Evolutionary conservation across 2,329 filamentous ascomycete species (phyloP).

Genomic region (Orbilia ellipsospora): DNA sequence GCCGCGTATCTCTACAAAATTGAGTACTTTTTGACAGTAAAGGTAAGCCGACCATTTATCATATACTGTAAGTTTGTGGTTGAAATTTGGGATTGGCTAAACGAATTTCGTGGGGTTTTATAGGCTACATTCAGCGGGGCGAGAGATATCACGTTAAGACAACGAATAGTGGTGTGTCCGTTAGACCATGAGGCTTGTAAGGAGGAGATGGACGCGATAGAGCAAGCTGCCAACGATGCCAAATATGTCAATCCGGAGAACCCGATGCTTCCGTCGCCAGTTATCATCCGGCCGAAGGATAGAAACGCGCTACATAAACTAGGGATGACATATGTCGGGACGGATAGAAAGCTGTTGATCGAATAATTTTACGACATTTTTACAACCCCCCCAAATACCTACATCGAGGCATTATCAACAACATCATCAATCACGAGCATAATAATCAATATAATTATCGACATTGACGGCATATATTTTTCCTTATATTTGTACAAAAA

Average conservation of each 20-base stretch:
- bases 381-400: background rate
- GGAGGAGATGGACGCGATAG: slow-evolving; percentile 98
- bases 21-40: slow-evolving; percentile 76
- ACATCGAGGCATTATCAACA: background rate
- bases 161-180: slow-evolving; percentile 95
- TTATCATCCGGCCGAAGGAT: slow-evolving; percentile 83
- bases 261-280: slow-evolving; percentile 87
- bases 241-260: slow-evolving; percentile 87
- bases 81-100: too few relatives aligned
- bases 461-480: background rate
- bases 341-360: slow-evolving; percentile 72
- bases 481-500: background rate
- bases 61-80: background rate
- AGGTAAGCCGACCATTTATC: slow-evolving; percentile 77
- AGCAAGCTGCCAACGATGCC: slow-evolving; percentile 93
- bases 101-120: background rate
- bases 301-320: slow-evolving; percentile 71
- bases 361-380: slow-evolving; percentile 65
- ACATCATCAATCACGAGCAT: background rate
- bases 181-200: slow-evolving; percentile 95
- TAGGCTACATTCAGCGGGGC: slow-evolving; percentile 68
- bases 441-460: background rate
- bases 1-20: slow-evolving; percentile 96
- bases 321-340: slow-evolving; percentile 73
- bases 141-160: slow-evolving; percentile 85